Evolutionary conservation across 192 early-diverging fungal species (phyloP).

Genomic region (Gigaspora rosea): DNA sequence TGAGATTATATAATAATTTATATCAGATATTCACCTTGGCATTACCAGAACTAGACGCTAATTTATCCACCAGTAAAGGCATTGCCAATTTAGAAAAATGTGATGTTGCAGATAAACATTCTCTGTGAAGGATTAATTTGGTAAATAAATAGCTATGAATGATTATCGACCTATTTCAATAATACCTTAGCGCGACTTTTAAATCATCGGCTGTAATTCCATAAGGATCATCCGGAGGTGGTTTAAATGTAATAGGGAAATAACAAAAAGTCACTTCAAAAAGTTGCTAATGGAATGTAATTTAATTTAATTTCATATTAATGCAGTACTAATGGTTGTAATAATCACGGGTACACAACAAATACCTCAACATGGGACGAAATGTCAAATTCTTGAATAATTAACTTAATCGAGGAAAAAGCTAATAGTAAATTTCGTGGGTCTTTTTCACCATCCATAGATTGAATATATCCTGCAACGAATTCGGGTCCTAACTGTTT

Average conservation of each 20-base stretch:
- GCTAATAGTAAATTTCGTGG: slow-evolving; percentile 90
- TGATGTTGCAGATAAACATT: slow-evolving; percentile 77
- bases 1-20: no score
- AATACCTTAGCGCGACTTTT: slow-evolving; percentile 71
- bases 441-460: slow-evolving; percentile 98
- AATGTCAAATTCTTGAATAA: slow-evolving; percentile 79
- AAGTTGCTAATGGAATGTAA: slow-evolving; percentile 61
- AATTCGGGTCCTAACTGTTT: slow-evolving; percentile 68
- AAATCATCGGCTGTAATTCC: slow-evolving; percentile 93
- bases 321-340: no score
- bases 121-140: slow-evolving; percentile 36
- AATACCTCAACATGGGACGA: slow-evolving; percentile 72
- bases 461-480: slow-evolving; percentile 80
- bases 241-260: slow-evolving; percentile 99
- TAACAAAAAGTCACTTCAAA: slow-evolving; percentile 99
- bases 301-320: slow-evolving; percentile 9
- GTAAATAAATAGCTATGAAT: neutral
- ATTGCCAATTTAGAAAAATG: slow-evolving; percentile 80
- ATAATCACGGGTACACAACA: neutral
- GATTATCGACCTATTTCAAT: neutral
- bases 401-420: slow-evolving; percentile 73
- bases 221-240: slow-evolving; percentile 91
- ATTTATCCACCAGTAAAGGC: slow-evolving; percentile 89
- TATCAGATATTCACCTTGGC: slow-evolving; percentile 69
- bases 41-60: slow-evolving; percentile 77